Base-by-base conservation (phyloP, 129 eudicot genomes). In the Arctium minus region DNA sequence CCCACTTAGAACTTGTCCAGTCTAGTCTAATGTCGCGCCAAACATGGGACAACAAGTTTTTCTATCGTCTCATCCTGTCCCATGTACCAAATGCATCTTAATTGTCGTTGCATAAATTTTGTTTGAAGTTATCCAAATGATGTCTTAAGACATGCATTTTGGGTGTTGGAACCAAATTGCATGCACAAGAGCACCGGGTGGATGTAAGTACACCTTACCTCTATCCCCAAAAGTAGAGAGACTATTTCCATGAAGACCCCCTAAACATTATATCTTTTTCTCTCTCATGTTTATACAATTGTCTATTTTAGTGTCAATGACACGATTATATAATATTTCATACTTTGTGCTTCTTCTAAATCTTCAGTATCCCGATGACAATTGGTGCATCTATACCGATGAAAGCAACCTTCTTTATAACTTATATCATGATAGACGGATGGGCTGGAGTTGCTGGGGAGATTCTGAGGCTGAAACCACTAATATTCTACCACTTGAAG, bases 381-480 rank as follows among this genome's bases (percentile, higher is more conserved):
- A 85, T 93, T 44, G 97, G 97, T 4, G 91, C 90, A 31, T 90
- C 94, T 35, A 91, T 93, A 76, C 96, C 97, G 1, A 93, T 93
- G 97, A 93, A 91, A 80, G 97, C 96, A 73, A 91, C 97, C 33
- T 89, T 90, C 75, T 90, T 90, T 72, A 88, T 90, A 68, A 90
- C 94, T 40, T 90, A 90, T 46, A 86, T 88, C 74, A 93, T 93
- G 98, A 92, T 93, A n/a, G 98, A 93, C 68, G 98, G 98, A 56
- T 93, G 98, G 98, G 97, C 98, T 74, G 97, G 97, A 81, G 85
- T 91, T 77, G 98, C 98, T 0, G 97, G 91, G 17, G 98, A 93
- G 86, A 89, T 93, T 81, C 80, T 93, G 37, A 85, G 97, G 83
- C 79, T 93, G 77, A 90, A 91, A 75, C 98, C 98, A 1, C 42